These are phyloP conservation scores for Saturnispora silvae DNA, from an alignment of 805 yeast species.

Conservation along the genomic window DNA sequence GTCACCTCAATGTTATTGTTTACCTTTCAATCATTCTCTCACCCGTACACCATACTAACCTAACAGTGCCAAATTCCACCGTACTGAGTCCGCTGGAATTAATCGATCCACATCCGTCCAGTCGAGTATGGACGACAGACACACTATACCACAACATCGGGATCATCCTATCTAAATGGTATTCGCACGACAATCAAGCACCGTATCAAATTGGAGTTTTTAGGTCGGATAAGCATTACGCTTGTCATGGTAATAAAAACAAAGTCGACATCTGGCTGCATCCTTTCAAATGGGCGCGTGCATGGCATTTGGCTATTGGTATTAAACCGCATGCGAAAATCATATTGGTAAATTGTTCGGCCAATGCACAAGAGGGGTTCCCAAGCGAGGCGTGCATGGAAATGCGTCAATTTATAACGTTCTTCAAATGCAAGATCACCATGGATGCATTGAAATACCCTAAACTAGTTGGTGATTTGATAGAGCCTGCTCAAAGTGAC, in stretches of 20 bases:
- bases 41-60: too few relatives aligned
- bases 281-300: constrained; percentile 23
- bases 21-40: too few relatives aligned
- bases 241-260: constrained; percentile 10
- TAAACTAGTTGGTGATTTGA: constrained; percentile 14
- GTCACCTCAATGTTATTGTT: too few relatives aligned
- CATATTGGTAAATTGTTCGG: constrained; percentile 22
- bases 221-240: constrained; percentile 16
- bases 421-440: constrained; percentile 21
- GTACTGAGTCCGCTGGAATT: neutral
- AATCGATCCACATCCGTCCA: constrained; percentile 3
- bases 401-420: constrained; percentile 20
- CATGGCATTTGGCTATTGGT: constrained; percentile 27
- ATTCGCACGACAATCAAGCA: neutral
- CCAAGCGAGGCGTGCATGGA: constrained; percentile 18
- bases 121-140: constrained; percentile 2
- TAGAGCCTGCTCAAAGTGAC: constrained; percentile 19
- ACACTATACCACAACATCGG: constrained; percentile 7
- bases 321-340: constrained; percentile 18
- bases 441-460: constrained; percentile 23
- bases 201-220: constrained; percentile 12
- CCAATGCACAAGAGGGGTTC: constrained; percentile 11
- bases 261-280: constrained; percentile 19
- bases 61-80: too few relatives aligned
- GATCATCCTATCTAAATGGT: constrained; percentile 5